phyloP scores from a whole-genome alignment of 768 basidiomycete genomes.

The Amyloporia xantha region DNA sequence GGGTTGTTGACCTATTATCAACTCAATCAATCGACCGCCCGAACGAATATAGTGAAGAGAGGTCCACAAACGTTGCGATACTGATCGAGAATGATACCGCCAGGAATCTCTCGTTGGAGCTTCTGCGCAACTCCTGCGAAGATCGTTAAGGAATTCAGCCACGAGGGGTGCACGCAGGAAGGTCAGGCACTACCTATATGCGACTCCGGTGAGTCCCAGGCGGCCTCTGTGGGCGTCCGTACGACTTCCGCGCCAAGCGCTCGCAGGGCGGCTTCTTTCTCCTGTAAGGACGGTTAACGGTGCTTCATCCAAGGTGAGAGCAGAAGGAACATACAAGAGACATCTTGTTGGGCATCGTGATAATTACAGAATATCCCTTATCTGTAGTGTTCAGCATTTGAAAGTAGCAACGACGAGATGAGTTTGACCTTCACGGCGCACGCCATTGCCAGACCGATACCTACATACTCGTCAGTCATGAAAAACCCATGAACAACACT shows the following conservation, averaged over 20 bases:
- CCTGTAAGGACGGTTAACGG: slow-evolving; percentile 37
- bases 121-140: slow-evolving; percentile 72
- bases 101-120: slow-evolving; percentile 70
- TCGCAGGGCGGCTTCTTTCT: slow-evolving; percentile 89
- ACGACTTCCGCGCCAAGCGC: slow-evolving; percentile 93
- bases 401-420: slow-evolving; percentile 16
- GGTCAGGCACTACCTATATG: slow-evolving; percentile 73
- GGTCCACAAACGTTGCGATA: slow-evolving; percentile 59
- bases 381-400: slow-evolving; percentile 68
- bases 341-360: slow-evolving; percentile 94
- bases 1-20: slow-evolving; percentile 75
- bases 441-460: slow-evolving; percentile 89
- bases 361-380: slow-evolving; percentile 90
- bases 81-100: slow-evolving; percentile 90
- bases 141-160: slow-evolving; percentile 85
- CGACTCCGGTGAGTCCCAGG: slow-evolving; percentile 84
- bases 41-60: not conserved
- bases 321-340: slow-evolving; percentile 45
- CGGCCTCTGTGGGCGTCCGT: slow-evolving; percentile 85
- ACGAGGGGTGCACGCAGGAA: slow-evolving; percentile 41
- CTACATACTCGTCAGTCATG: slow-evolving; percentile 29
- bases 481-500: not conserved
- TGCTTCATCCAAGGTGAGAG: not conserved
- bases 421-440: slow-evolving; percentile 82
- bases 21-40: slow-evolving; percentile 9